phyloP scores from a whole-genome alignment of 106 monocot genomes.

The Dactylorhiza incarnata region DNA sequence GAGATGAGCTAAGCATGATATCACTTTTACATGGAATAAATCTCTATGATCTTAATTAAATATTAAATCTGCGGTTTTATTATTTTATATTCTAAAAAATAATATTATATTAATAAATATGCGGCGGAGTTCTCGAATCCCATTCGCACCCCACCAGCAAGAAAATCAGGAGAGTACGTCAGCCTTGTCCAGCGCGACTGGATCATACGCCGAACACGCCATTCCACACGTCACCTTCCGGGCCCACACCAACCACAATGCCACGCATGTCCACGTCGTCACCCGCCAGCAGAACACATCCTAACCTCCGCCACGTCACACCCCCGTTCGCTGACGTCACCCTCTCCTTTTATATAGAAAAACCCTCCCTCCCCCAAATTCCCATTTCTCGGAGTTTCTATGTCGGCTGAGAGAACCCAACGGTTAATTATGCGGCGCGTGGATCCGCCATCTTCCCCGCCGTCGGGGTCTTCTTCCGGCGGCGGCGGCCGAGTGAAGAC shows the following conservation, averaged over 20 bases:
- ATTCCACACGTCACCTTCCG: background rate
- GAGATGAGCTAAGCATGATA: no score
- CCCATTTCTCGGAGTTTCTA: background rate
- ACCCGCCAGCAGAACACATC: background rate
- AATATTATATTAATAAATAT: background rate
- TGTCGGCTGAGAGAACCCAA: background rate
- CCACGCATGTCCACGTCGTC: constrained; percentile 8
- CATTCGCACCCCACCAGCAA: background rate
- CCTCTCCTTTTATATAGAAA: background rate
- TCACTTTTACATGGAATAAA: no score
- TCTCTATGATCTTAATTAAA: no score
- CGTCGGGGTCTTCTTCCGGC: background rate
- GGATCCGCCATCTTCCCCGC: background rate
- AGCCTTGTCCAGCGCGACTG: background rate
- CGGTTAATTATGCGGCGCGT: background rate
- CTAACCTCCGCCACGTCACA: background rate
- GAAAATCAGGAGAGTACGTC: background rate
- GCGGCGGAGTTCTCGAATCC: background rate
- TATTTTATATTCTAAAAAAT: no score
- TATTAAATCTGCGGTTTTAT: no score
- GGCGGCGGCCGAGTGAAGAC: background rate
- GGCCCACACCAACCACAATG: background rate
- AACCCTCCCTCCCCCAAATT: background rate
- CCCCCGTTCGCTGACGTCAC: background rate
- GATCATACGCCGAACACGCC: background rate